phyloP scores from a whole-genome alignment of 2,329 filamentous ascomycete genomes.

The Trichoderma oligosporum region DNA sequence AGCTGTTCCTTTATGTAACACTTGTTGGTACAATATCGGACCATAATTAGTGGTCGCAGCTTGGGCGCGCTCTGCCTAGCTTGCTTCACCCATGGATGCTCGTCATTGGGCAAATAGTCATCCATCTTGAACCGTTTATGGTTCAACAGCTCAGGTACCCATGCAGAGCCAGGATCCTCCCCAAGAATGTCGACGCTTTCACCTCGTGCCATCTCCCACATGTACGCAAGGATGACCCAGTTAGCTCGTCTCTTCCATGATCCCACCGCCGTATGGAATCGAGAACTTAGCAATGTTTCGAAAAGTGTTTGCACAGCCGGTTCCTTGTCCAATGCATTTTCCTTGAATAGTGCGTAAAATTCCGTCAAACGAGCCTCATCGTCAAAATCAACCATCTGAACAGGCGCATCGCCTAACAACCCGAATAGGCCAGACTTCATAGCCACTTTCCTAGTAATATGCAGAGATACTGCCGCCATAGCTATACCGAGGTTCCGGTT shows the following conservation, averaged over 20 bases:
- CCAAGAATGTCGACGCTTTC: not conserved
- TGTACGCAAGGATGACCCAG: not conserved
- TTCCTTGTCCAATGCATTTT: not conserved
- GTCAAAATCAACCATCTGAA: not conserved
- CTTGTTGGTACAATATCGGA: conserved; percentile 5
- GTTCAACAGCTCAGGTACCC: not conserved
- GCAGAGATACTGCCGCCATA: not conserved
- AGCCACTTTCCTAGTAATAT: not conserved
- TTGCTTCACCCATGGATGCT: conserved; percentile 11
- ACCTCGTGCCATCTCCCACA: not conserved
- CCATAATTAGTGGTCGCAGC: not conserved
- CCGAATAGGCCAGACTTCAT: not conserved
- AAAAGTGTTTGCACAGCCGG: not conserved
- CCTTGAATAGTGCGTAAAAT: not conserved
- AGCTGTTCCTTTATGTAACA: not conserved
- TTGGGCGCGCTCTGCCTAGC: not conserved
- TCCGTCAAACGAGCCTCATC: not conserved
- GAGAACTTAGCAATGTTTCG: not conserved
- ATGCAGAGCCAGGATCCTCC: not conserved
- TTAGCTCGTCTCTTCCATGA: not conserved
- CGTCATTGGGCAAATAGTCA: not conserved
- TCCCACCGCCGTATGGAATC: not conserved
- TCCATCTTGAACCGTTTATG: not conserved
- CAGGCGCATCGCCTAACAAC: not conserved
- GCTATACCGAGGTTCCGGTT: not conserved